A percentile compares a stretch with the other conserved stretches of the same genome.
These are phyloP conservation scores for Glycine tomentella DNA, from an alignment of 306 rosid genomes.

Conservation along the genomic window DNA sequence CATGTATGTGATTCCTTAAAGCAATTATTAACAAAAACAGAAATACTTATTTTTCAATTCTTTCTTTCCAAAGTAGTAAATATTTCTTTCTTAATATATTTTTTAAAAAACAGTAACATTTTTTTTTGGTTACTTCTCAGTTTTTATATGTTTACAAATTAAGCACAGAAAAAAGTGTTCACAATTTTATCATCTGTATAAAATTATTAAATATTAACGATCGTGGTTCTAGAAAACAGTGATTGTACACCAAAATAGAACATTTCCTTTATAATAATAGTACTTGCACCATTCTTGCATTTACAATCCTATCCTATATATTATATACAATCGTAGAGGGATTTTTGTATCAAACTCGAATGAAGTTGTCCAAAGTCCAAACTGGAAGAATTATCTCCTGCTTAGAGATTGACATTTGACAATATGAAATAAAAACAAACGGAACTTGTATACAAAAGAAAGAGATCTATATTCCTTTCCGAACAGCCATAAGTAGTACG, in stretches of 20 bases:
- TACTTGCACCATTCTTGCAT: slow-evolving; percentile 28
- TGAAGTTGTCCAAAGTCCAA: slow-evolving; percentile 10
- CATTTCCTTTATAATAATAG: background rate
- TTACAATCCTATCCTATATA: slow-evolving; percentile 8
- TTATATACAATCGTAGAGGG: too few species aligned
- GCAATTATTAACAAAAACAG: background rate
- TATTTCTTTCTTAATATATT: background rate
- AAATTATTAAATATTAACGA: background rate
- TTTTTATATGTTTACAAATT: background rate
- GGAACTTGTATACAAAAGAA: slow-evolving; percentile 22
- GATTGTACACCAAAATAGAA: background rate
- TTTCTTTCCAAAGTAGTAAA: background rate
- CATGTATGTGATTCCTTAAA: background rate
- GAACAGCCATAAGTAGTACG: slow-evolving; percentile 68
- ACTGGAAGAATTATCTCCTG: slow-evolving; percentile 9
- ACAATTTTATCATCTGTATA: background rate
- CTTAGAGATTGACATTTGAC: slow-evolving; percentile 2
- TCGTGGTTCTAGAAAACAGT: background rate
- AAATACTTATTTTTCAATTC: background rate
- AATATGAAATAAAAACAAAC: slow-evolving; percentile 30
- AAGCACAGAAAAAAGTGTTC: background rate
- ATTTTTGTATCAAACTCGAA: background rate
- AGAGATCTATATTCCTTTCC: slow-evolving; percentile 58
- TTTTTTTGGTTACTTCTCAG: too few species aligned
- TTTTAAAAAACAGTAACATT: background rate